Evolutionary conservation across 2,329 filamentous ascomycete genomes (phyloP), one percentile per base, ranked within the genome.

Genomic region (Ceratocystis destructans): DNA sequence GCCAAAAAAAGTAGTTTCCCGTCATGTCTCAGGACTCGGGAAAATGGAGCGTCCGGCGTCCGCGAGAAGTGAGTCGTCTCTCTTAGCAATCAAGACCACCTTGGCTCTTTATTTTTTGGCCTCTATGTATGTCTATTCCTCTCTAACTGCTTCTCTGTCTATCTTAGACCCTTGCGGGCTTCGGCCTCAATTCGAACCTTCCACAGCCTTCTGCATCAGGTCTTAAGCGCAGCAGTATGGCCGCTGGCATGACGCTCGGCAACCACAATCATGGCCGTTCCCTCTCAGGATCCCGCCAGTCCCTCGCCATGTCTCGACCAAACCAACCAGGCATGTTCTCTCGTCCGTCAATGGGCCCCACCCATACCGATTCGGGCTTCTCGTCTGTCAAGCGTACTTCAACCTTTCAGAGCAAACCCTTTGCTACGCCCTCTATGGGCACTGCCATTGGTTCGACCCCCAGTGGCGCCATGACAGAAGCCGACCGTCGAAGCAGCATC

Each of bases 211-310:
- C 89, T 33, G 97, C 93, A 50, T 64, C 66, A n/a, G 90, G 91
- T 50, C 87, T 99, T 82, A 99, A 99, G 79, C 89, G 94, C 75
- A 88, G 89, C 37, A 94, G 86, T 73, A 92, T 90, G 12, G 86
- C 85, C 71, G 85, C 85, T 69, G 84, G 85, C 72, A 79, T 80
- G 67, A 84, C 83, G 59, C 87, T 83, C 72, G 85, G 86, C 17
- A 74, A 72, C 66, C 81, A 82, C 65, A 86, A 87, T 73, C 89
- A 96, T 79, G 85, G 80, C 71, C 90, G 93, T 71, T 90, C 90
- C 33, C 84, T 89, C 71, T 96, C 92, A 2, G 53, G 53, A 17
- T 88, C 87, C 74, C 85, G 89, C 72, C 88, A 95, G 75, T 93
- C 92, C 71, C 89, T 96, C 69, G 92, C 90, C 71, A 83, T 91